Evolutionary conservation across 2,329 filamentous ascomycete species (phyloP), one percentile per base, ranked within the genome.

Genomic region (Cercospora sp.): DNA sequence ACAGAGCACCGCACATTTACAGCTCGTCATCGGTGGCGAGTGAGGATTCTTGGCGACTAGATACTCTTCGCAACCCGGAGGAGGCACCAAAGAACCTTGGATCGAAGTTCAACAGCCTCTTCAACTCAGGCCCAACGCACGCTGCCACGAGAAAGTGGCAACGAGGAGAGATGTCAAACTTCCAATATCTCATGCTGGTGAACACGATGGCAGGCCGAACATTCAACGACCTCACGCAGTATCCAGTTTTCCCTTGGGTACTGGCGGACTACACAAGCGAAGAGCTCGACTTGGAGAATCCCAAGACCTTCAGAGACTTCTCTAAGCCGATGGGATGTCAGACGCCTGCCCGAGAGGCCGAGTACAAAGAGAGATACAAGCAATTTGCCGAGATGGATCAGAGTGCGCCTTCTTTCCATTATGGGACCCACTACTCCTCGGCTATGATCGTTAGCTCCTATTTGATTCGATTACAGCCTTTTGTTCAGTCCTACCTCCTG

Each of bases 361-460:
- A 93, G 6, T 96, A 95, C 75, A 86, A 88, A 62, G 91, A 96
- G 74, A 88, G 93, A 31, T 98, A 97, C 78, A 89, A 90, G 72
- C 91, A 92, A 16, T 90, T 99, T 77, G 90, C 90, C 0, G 95
- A 98, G 77, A 96, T 99, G 84, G 92, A 97, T 72, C 81, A 84
- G 51, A 85, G 85, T 66, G 84, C 86, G 57, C 90, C 91, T 0
- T 91, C 95, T 0, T 99, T 97, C 78, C 95, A 99, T 77, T 99
- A 98, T 73, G 95, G 95, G 18, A 99, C 96, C 0, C 96, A 99
- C 78, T 99, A 99, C 79, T 98, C 95, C 1, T 98, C 95, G 2
- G 95, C 95, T 7, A 99, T 98, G 95, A 97, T 97, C 67, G 95
- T 99, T 6, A 93, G 93, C 12, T 97, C 94, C 0, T 99, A 97